Base-by-base conservation (phyloP, 2,329 filamentous ascomycete genomes). In the Purpureocillium takamizusanense region DNA sequence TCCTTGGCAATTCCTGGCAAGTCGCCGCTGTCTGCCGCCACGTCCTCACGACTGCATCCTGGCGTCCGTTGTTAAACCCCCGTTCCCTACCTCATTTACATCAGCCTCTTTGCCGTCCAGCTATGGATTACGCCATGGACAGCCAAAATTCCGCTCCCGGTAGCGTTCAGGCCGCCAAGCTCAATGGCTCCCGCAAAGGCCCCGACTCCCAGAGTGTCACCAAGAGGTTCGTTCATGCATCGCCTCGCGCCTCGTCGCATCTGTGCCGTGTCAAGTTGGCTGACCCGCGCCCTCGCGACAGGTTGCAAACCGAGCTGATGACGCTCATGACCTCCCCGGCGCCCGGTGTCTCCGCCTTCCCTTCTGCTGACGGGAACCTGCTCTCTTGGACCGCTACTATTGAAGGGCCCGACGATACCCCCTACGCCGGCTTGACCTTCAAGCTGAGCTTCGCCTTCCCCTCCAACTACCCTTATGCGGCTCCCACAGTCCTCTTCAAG, bases 221-320 rank as follows among this genome's bases (percentile, higher is more conserved):
- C 43, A 89, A 89, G 67, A 76, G 84, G 84, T 88, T 65, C 14
- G 17, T 33, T 6, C 28, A 13, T 13, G 7, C 11, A 30, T 30
- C 28, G 13, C 6, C 11, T 12, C n/a, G 6, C 13, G 28, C 6
- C 28, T 30, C 28, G 28, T 30, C 21, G 5, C 10, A 5, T 25
- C 10, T 10, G 21, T 25, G 5, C 21, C 10, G 21, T 25, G 10
- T 6, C 6, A 25, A 6, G 21, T 6, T 6, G 21, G 6, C 21
- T 25, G 10, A 25, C 21, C 5, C 21, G 10, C 21, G 21, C 21
- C 21, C 21, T 25, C 21, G 21, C 21, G 21, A 25, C 56, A 97
- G 92, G 54, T 74, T 98, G 41, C 92, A 98, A 66, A 94, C 89
- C 35, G 92, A 98, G 66, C 76, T 98, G 50, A 97, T 98, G 90